Evolutionary conservation across 106 monocot genomes (phyloP), one percentile per base, ranked within the genome.

Genomic region (Apostasia ramifera): DNA sequence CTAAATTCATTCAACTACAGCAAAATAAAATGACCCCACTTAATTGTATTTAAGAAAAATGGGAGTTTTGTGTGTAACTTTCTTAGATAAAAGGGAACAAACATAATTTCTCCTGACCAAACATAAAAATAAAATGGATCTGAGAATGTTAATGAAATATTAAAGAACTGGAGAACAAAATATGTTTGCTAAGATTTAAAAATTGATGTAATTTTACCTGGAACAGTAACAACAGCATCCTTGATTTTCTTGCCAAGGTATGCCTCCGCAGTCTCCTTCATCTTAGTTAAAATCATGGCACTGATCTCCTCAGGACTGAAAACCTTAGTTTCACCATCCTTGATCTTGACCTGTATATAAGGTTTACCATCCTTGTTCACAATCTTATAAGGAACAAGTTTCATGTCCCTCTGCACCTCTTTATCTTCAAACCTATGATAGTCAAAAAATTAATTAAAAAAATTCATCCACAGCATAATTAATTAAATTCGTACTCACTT

Each of bases 181-280:
- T 8, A 63, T 12, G 4, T 9, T 39, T 5, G 59, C 59, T 8
- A 59, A 59, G 59, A 26, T 39, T 26, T 12, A 1, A 63, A 39
- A 44, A 63, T 43, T 4, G 45, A 12, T 44, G 4, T 48, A 1
- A 8, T 26, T 44, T 12, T 63, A 86, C 86, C 86, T 57, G 86
- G 86, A 62, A 86, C 86, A 58, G 86, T 86, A 47, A 86, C 70
- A 56, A 86, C 86, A 39, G 86, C 86, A 73, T 86, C 79, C 67
- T 83, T 86, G 67, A 86, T 83, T 64, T 80, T 80, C 80, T 86
- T 83, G 4, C 86, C 86, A 57, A 86, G 86, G 67, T 71, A 86
- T 9, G 82, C 83, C 72, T 86, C 86, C 40, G 86, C 86, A 3
- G 86, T 86, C 70, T 86, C 86, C 68, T 86, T 83, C 86, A 86